Evolutionary conservation across 2,329 filamentous ascomycete species (phyloP), one percentile per base, ranked within the genome.

Genomic region (Paraphoma sp.): DNA sequence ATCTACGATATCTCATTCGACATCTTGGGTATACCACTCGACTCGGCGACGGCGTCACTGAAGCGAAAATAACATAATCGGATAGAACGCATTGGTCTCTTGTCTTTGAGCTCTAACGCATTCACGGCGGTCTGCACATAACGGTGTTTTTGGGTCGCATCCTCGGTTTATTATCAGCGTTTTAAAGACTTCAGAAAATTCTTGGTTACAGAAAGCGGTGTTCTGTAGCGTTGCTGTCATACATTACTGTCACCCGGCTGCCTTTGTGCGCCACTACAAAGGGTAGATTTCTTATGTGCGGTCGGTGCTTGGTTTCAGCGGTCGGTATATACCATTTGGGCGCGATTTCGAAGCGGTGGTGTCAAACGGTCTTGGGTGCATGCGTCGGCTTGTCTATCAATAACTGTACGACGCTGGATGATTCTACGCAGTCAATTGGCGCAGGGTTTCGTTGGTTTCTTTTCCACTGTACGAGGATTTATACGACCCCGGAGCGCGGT

Each of bases 261-360:
- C 61, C 57, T 54, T 53, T 45, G 46, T 49, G 62, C 58, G 61
- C 60, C 64, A 63, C 63, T 68, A 70, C 65, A 70, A 70, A 63
- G 70, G 73, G 72, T 75, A 76, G 74, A 76, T 76, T 76, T 75
- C 72, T 65, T 77, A 74, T 76, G 74, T 76, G 70, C 63, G 68
- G 64, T 67, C 65, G 66, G 71, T 66, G 70, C 56, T 65, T 57
- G 64, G 65, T 67, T 69, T 67, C 59, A 67, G 67, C 66, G 71
- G 73, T 69, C 70, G 73, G 73, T 76, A 73, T 76, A 77, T 77
- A 77, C 75, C 75, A 77, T 68, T 69, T 62, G 63, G 71, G 74
- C 72, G 72, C 69, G 70, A 69, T 65, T 73, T 72, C 70, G 72
- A 74, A 76, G 73, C 73, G 71, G 67, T 60, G 73, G 73, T 76